Evolutionary conservation across 2,329 filamentous ascomycete species (phyloP), one percentile per base, ranked within the genome.

Genomic region (Monascus ruber): DNA sequence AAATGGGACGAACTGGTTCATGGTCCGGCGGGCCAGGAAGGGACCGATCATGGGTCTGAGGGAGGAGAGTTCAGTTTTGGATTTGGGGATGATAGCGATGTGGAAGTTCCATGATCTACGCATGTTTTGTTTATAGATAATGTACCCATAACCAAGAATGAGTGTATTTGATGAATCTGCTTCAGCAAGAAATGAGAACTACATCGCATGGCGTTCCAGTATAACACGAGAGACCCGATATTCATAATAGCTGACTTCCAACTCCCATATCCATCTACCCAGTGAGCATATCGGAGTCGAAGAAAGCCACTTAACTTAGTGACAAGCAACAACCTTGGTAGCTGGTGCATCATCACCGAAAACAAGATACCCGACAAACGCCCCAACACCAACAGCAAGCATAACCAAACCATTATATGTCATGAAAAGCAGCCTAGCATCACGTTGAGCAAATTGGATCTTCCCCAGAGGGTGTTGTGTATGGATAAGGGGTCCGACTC

Each of bases 361-460:
- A 34, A 82, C 53, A 43, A 94, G 59, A 58, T 94, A 95, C 33
- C 91, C 91, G 34, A 94, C 63, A 49, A 93, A 94, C 0, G 89
- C 88, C 10, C 91, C 91, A 6, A 93, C 69, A 1, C 83, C 83
- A 10, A 96, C 88, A 3, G 89, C 77, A 49, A 94, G 65, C 91
- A 98, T 98, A 50, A 98, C 80, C 81, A 85, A 94, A 41, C 91
- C 91, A 55, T 98, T 98, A 68, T 98, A 98, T n/a, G 91, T 98
- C 91, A 98, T 98, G 66, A 98, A 98, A 24, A 98, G 68, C 44
- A 98, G 72, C 91, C 89, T 96, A 43, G 11, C n/a, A 37, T 28
- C 36, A 31, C 10, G 36, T 34, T 8, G 25, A 29, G 28, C 28
- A 35, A 17, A 17, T 17, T 17, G 17, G 17, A 17, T 17, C 17